Base-by-base conservation (phyloP, 139 green algal species). In the Mesotaenium endlicherianum region DNA sequence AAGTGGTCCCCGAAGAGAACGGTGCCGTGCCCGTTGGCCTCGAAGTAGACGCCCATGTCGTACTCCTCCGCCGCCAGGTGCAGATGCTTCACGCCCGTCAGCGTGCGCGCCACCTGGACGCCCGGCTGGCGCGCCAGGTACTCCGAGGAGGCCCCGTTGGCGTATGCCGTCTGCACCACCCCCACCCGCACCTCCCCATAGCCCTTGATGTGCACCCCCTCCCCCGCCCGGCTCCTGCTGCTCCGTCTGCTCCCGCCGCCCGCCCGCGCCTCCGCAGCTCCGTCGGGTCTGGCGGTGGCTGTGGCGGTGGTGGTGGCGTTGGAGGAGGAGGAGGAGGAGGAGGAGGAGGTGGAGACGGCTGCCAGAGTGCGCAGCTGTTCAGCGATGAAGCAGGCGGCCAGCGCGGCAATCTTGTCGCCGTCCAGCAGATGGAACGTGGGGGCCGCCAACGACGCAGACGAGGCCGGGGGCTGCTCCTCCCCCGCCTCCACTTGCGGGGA, bases 131-230 rank as follows among this genome's bases (percentile, higher is more conserved):
- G 2, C 3, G 31, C 64, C 17, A 97, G 75, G 89, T 94, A 98
- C 5, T 67, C 45, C 0, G 92, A 97, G 11, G 94, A 94, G 0
- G 90, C 92, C 0, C 95, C 95, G 86, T 99, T 99, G 31, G 96
- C 95, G 77, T 99, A 99, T 1, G 96, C 97, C 8, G 97, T 99
- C 89, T 98, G 97, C 40, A 99, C 94, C 30, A 98, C 92, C 60
- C 96, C 96, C 34, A 97, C 86, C 60, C 38, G 31, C 40, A 86
- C 44, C 26, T 39, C 14, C 16, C 71, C 76, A 68, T 55, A 87
- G 43, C 42, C 78, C 6, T n/a, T 11, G 16, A 70, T 2, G 58
- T 76, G n/a, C n/a, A 55, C 6, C 30, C 30, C 20, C 44, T 6
- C 11, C 41, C 11, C 11, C 20, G 8, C 17, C 8, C 20, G 8